Base-by-base conservation (phyloP, 768 basidiomycete genomes). In the Serendipita sp. region DNA sequence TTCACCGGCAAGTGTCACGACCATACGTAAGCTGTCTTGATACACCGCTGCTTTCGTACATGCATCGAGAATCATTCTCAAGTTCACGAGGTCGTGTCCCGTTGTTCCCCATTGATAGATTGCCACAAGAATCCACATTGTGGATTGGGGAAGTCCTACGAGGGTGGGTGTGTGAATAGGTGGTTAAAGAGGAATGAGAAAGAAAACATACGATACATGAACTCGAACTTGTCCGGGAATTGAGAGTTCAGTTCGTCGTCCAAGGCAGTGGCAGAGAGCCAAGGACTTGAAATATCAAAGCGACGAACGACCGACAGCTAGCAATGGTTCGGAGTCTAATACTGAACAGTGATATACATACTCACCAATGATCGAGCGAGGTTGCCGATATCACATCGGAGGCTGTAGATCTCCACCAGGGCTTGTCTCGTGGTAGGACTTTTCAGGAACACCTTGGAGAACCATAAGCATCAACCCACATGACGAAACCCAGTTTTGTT, bases 51-150 rank as follows among this genome's bases (percentile, higher is more conserved):
- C 44, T 45, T 84, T 81, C 23, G 83, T 81, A 71, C 93, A 92
- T 36, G 79, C 77, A 62, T 90, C 88, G 66, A 87, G 80, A 5
- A 95, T 80, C 85, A 94, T 91, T 69, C 94, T 91, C 70, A 98
- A 95, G 34, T 89, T 97, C 73, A 96, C 84, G 13, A 75, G 75
- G 18, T 86, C 78, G 65, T 92, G 86, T 0, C 93, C 93, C 3
- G 83, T 82, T 8, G 84, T 85, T 29, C 83, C 75, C 3, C 83
- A 78, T 70, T 96, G 94, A 69, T 84, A 79, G 13, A 84, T 80
- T n/a, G 93, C 87, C 65, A 98, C 86, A 46, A 96, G 79, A 34
- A 95, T 78, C 70, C 90, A 92, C 18, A 91, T 73, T 2, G 81
- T 76, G 5, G 93, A 88, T 70, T 94, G 91, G 18, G 90, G 75